These are phyloP conservation scores for Arachis hypogaea DNA, from an alignment of 306 rosid species.

Conservation along the genomic window DNA sequence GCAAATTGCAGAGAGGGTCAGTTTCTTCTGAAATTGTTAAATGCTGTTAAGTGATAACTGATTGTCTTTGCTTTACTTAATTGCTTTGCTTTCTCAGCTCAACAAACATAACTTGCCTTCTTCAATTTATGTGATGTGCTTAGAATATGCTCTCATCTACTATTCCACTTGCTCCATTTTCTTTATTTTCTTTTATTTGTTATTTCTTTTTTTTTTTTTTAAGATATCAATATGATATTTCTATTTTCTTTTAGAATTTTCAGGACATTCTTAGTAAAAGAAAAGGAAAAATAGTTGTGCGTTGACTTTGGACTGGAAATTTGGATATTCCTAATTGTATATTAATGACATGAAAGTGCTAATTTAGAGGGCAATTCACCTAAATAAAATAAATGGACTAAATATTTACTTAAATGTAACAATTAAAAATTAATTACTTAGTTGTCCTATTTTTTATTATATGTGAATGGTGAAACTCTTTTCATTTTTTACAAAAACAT, in stretches of 20 bases:
- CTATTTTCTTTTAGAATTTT: no score
- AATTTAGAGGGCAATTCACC: background rate
- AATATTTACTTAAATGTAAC: no score
- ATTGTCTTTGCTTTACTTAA: conserved; percentile 45
- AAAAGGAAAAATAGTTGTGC: background rate
- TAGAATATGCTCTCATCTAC: conserved; percentile 41
- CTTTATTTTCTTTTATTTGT: background rate
- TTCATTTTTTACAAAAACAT: no score
- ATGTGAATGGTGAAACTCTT: no score
- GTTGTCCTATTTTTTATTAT: no score
- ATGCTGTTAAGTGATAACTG: conserved; percentile 1
- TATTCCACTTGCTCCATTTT: no score
- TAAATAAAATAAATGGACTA: no score
- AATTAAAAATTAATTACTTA: no score
- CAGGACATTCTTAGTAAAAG: background rate
- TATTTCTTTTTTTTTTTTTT: background rate
- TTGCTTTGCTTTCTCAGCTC: background rate
- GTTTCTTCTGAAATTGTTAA: background rate
- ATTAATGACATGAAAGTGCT: background rate
- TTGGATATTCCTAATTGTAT: background rate
- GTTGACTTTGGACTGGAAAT: background rate
- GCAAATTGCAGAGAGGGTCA: background rate
- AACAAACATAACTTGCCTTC: conserved; percentile 28
- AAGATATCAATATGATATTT: no score
- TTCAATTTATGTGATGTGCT: background rate